Conservation (phyloP, 1,284 basidiomycete species). For the Leccinum griseonigrum region DNA sequence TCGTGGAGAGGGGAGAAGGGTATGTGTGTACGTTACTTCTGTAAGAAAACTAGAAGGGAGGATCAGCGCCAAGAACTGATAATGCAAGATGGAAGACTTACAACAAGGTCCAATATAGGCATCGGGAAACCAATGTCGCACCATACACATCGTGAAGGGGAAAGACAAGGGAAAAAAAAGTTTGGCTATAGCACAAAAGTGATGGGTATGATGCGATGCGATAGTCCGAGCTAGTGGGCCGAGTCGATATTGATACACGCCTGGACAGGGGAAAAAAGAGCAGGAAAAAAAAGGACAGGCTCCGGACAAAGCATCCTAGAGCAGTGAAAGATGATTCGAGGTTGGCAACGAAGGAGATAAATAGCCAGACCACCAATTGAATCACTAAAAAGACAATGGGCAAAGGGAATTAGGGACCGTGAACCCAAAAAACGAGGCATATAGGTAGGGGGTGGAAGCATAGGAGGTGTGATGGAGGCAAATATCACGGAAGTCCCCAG, state of each 20-base stretch:
- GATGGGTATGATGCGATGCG: slow-evolving; percentile 35
- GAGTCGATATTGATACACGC: slow-evolving; percentile 36
- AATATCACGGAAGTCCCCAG: slow-evolving; percentile 39
- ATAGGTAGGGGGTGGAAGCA: slow-evolving; percentile 20
- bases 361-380: slow-evolving; percentile 16
- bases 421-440: slow-evolving; percentile 26
- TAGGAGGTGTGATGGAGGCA: slow-evolving; percentile 16
- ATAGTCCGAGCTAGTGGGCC: slow-evolving; percentile 33
- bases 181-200: slow-evolving; percentile 28
- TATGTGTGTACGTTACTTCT: slow-evolving; percentile 26
- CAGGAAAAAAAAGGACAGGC: neutral
- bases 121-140: slow-evolving; percentile 34
- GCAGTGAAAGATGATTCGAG: neutral
- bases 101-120: slow-evolving; percentile 29
- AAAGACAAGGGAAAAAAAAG: neutral
- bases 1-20: slow-evolving; percentile 7
- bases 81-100: slow-evolving; percentile 11
- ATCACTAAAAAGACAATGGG: slow-evolving; percentile 28
- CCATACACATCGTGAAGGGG: slow-evolving; percentile 28
- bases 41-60: slow-evolving; percentile 22
- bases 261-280: neutral
- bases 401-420: slow-evolving; percentile 18
- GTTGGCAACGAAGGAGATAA: slow-evolving; percentile 14
- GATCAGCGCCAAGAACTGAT: slow-evolving; percentile 11
- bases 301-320: slow-evolving; percentile 1